Evolutionary conservation across 192 early-diverging fungal genomes (phyloP), one percentile per base, ranked within the genome.

Genomic region (Entomortierella lignicola): DNA sequence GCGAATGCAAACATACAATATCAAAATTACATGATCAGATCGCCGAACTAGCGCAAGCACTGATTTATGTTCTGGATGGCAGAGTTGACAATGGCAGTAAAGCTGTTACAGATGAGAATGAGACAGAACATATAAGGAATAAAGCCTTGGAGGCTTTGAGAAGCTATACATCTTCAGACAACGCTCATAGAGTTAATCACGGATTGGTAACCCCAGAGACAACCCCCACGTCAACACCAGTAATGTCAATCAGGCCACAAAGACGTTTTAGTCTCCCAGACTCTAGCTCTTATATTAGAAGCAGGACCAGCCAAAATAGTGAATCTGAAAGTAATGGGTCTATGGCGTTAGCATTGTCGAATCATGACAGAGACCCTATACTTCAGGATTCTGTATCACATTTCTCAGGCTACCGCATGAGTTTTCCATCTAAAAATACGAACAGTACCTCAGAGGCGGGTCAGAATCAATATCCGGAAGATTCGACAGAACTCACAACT

Each of bases 221-320:
- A 0, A 71, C 59, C 18, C 43, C 69, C 4, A 53, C 55, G 20
- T 62, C 69, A 7, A 63, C 69, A n/a, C 69, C 69, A 25, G 26
- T 63, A 5, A 47, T 55, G 4, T 10, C 34, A 37, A 7, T 7
- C 34, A 7, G 34, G 4, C 10, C 34, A 37, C 34, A 10, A 37
- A 37, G 34, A 10, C 4, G 34, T 10, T 10, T 37, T 37, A 37
- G 34, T 37, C 5, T 10, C 4, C 34, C 34, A 37, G n/a, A n/a
- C n/a, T n/a, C 34, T 37, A n/a, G n/a, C 10, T 10, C 34, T 37
- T 37, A 47, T 47, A 47, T 12, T 4, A 20, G 44, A 5, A 4
- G 44, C 17, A 15, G 15, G 8, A 20, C 3, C 20, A 12, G 44
- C 15, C 44, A 15, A 47, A 31, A 12, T 26, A 23, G 17, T 32